phyloP scores from a whole-genome alignment of 345 rosid genomes.

The Erodium maritimum region DNA sequence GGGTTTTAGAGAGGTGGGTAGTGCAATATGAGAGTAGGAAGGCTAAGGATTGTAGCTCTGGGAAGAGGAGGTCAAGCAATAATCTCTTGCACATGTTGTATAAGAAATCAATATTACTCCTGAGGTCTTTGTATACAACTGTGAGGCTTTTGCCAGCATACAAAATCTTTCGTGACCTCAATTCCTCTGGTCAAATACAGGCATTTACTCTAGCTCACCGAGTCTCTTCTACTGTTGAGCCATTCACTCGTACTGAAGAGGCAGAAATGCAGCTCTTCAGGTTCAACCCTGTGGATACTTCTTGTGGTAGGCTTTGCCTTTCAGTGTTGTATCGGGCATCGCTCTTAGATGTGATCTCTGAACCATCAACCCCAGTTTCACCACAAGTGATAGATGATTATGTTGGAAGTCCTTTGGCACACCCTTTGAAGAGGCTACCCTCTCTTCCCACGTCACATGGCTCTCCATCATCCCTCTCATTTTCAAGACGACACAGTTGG shows the following conservation, averaged over 20 bases:
- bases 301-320: conserved; percentile 78
- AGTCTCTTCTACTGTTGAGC: conserved; percentile 68
- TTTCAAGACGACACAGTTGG: conserved; percentile 87
- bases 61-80: conserved; percentile 54
- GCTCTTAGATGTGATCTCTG: conserved; percentile 51
- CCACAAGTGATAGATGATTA: conserved; percentile 79
- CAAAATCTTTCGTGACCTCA: conserved; percentile 67
- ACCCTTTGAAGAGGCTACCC: conserved; percentile 73
- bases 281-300: conserved; percentile 74
- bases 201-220: conserved; percentile 58
- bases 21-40: conserved; percentile 68
- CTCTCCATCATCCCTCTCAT: conserved; percentile 71
- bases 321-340: conserved; percentile 57
- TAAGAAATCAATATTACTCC: conserved; percentile 65
- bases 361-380: conserved; percentile 61
- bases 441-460: conserved; percentile 57
- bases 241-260: conserved; percentile 72
- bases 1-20: conserved; percentile 85
- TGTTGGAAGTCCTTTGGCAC: conserved; percentile 95
- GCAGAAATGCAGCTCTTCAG: conserved; percentile 75
- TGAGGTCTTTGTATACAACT: conserved; percentile 75
- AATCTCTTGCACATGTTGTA: conserved; percentile 46
- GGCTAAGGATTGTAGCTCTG: conserved; percentile 37
- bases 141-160: conserved; percentile 90
- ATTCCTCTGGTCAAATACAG: conserved; percentile 52